Conservation (phyloP, 2,329 filamentous ascomycete genomes). For the Trichoderma gracile region DNA sequence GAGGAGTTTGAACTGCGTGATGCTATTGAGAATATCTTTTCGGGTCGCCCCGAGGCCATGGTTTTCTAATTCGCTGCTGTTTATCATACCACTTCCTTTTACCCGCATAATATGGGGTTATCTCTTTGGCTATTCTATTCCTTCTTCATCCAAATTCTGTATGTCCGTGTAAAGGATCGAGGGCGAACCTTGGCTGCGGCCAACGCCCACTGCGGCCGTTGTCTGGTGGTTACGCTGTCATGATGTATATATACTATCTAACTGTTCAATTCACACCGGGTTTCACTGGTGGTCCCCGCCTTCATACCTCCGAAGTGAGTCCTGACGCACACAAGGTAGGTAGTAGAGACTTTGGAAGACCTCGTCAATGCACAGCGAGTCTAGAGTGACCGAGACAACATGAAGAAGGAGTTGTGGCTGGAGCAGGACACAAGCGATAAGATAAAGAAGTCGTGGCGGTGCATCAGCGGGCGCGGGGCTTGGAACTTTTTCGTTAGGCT, state of each 20-base stretch:
- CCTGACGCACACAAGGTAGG: no score
- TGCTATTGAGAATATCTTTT: constrained; percentile 66
- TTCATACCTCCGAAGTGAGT: no score
- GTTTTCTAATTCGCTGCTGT: constrained; percentile 21
- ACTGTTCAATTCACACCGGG: background rate
- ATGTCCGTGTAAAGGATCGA: constrained; percentile 5
- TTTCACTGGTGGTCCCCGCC: no score
- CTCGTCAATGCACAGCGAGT: no score
- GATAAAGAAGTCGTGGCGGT: constrained; percentile 12
- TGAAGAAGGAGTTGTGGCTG: background rate
- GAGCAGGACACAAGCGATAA: background rate
- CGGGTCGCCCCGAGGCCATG: constrained; percentile 28
- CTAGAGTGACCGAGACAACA: no score
- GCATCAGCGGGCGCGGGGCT: constrained; percentile 23
- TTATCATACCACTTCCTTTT: background rate
- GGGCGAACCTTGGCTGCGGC: background rate
- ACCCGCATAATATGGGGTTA: no score
- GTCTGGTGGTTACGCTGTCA: background rate
- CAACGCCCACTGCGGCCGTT: background rate
- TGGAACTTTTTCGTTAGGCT: constrained; percentile 31
- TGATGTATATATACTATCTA: background rate
- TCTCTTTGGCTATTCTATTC: background rate
- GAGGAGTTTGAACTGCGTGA: constrained; percentile 73
- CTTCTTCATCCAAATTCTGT: background rate
- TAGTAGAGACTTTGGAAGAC: no score